Percentiles rank a stretch among this genome's conserved stretches.
Conservation (phyloP, 352 stramenopile species). For the Poterioochromonas sp. region DNA sequence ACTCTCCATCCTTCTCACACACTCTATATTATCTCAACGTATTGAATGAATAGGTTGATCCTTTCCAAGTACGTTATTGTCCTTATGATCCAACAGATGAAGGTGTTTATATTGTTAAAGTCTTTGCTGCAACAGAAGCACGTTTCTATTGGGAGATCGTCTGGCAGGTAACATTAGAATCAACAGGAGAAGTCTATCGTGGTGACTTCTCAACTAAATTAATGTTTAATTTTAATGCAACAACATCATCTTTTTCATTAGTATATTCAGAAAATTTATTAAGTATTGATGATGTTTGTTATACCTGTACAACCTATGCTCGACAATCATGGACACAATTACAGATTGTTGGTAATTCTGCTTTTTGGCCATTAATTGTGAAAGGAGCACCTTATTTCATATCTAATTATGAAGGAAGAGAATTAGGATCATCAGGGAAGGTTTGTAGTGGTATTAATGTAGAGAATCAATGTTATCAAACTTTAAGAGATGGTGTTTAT, state of each 20-base stretch:
- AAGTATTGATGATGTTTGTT: background rate
- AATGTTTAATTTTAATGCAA: constrained; percentile 26
- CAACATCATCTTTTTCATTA: background rate
- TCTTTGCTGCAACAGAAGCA: constrained; percentile 8
- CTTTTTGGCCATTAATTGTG: constrained; percentile 12
- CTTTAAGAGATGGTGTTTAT: constrained; percentile 18
- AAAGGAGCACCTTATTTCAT: constrained; percentile 17
- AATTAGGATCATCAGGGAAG: background rate
- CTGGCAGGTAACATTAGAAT: background rate
- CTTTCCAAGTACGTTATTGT: constrained; percentile 13
- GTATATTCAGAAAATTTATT: background rate
- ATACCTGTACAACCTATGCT: background rate
- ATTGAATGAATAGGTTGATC: background rate
- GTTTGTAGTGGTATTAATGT: background rate
- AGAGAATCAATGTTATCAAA: constrained; percentile 28
- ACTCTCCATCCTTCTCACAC: background rate
- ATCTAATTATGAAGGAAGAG: background rate
- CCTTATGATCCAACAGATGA: constrained; percentile 1
- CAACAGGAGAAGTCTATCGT: background rate
- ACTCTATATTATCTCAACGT: background rate
- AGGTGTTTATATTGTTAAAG: constrained; percentile 20
- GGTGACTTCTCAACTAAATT: constrained; percentile 20
- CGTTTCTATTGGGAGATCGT: constrained; percentile 23
- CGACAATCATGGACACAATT: background rate
- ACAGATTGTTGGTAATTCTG: constrained; percentile 8